Evolutionary conservation across 2,329 filamentous ascomycete species (phyloP).

Genomic region (Nigrospora oryzae): DNA sequence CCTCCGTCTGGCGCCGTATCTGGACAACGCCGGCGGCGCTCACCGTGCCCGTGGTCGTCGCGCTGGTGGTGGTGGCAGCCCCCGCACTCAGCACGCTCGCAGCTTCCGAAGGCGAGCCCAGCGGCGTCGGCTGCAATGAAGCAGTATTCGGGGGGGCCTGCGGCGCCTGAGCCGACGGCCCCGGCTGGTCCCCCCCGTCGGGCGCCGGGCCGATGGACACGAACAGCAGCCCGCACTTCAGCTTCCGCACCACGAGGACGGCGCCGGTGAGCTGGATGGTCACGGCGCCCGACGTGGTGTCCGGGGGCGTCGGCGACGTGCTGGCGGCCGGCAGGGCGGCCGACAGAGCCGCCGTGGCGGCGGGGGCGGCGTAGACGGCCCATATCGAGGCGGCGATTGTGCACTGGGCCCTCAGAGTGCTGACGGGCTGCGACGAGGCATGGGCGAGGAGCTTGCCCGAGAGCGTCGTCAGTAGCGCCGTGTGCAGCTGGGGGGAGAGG

Average conservation of each 20-base stretch:
- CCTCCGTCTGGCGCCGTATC: constrained; percentile 48
- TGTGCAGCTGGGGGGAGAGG: constrained; percentile 48
- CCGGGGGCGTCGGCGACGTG: constrained; percentile 1
- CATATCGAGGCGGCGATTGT: constrained; percentile 57
- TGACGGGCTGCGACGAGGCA: constrained; percentile 46
- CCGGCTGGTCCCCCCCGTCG: constrained; percentile 12
- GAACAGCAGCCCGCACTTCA: constrained; percentile 53
- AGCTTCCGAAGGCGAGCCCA: constrained; percentile 31
- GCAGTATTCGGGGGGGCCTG: constrained; percentile 12
- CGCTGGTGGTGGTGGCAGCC: constrained; percentile 33
- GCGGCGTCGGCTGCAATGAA: constrained; percentile 20
- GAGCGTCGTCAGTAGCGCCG: constrained; percentile 49
- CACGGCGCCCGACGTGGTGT: constrained; percentile 28
- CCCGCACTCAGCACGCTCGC: constrained; percentile 38
- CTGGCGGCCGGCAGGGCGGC: constrained; percentile 26
- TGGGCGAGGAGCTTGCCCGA: constrained; percentile 57
- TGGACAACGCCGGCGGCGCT: constrained; percentile 37
- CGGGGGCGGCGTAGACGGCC: constrained; percentile 41
- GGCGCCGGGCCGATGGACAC: constrained; percentile 46
- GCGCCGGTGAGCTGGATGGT: constrained; percentile 51
- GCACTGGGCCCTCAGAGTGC: constrained; percentile 51
- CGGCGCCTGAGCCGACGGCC: constrained; percentile 9
- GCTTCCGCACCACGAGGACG: constrained; percentile 48
- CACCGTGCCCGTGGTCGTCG: constrained; percentile 23
- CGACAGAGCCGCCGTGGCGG: constrained; percentile 30